A percentile compares a stretch with the other conserved stretches of the same genome.
Conservation (phyloP, 2,329 filamentous ascomycete genomes). For the Capronia coronata region DNA sequence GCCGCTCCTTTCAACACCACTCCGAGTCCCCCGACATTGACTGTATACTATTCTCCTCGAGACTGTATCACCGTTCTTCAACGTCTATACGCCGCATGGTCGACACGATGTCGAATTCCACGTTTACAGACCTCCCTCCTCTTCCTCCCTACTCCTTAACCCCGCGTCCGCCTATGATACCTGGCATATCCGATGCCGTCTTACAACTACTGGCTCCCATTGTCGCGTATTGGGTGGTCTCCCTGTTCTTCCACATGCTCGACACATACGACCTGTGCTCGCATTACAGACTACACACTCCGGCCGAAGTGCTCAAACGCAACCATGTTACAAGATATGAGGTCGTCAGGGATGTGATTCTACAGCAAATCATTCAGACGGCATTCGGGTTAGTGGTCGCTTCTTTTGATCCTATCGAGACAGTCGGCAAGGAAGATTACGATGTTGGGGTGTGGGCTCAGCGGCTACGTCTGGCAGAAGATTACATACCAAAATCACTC, state of each 20-base stretch:
- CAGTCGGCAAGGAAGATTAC: slow-evolving; percentile 71
- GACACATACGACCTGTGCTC: slow-evolving; percentile 81
- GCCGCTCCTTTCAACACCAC: background rate
- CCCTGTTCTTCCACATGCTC: slow-evolving; percentile 77
- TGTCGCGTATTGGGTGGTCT: slow-evolving; percentile 80
- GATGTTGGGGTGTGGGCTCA: slow-evolving; percentile 87
- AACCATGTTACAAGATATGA: slow-evolving; percentile 82
- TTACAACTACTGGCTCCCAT: slow-evolving; percentile 70
- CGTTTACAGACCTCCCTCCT: slow-evolving; percentile 59
- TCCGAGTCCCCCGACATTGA: background rate
- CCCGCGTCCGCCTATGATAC: slow-evolving; percentile 63
- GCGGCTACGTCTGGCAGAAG: slow-evolving; percentile 70
- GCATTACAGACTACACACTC: slow-evolving; percentile 89
- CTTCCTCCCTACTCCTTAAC: slow-evolving; percentile 73
- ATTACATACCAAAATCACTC: slow-evolving; percentile 66
- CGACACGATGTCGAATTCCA: slow-evolving; percentile 23
- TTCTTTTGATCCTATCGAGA: slow-evolving; percentile 65
- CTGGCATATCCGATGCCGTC: slow-evolving; percentile 74
- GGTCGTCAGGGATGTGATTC: slow-evolving; percentile 79
- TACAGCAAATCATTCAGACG: slow-evolving; percentile 89
- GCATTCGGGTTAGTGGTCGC: slow-evolving; percentile 61
- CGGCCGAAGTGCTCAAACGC: slow-evolving; percentile 77
- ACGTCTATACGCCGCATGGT: slow-evolving; percentile 6
- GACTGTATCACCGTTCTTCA: background rate
- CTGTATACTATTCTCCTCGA: background rate